phyloP scores from a whole-genome alignment of 331 rosid genomes.

The Cydonia oblonga region DNA sequence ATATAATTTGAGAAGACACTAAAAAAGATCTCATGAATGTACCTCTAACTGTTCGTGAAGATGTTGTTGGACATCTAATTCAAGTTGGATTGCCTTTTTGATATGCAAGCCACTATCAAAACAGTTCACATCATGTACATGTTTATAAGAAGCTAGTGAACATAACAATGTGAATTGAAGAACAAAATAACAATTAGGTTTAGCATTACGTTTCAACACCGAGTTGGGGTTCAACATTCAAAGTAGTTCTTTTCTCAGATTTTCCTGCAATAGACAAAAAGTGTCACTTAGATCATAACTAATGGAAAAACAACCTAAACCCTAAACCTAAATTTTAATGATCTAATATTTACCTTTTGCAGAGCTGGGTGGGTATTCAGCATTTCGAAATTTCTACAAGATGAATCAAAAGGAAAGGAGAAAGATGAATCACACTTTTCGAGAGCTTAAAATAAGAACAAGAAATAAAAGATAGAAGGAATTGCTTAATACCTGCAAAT shows the following conservation, averaged over 20 bases:
- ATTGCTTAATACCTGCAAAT: conserved; percentile 6
- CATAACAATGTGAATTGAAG: not conserved
- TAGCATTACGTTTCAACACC: conserved; percentile 49
- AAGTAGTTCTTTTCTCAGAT: conserved; percentile 35
- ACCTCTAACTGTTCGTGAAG: conserved; percentile 94
- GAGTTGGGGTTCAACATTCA: conserved; percentile 30
- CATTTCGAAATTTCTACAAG: conserved; percentile 64
- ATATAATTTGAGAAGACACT: no score
- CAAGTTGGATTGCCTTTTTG: conserved; percentile 67
- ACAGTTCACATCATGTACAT: conserved; percentile 1
- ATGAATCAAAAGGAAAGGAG: not conserved
- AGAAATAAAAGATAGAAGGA: no score
- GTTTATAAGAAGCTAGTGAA: not conserved
- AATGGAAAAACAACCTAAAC: not conserved
- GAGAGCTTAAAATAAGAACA: not conserved
- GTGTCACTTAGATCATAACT: not conserved
- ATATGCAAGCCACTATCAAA: conserved; percentile 60
- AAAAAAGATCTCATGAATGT: not conserved
- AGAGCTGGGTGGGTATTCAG: conserved; percentile 61
- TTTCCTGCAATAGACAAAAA: conserved; percentile 51
- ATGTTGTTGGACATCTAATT: conserved; percentile 69
- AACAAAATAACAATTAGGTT: not conserved
- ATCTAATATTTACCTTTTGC: conserved; percentile 36
- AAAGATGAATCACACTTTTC: not conserved
- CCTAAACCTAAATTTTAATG: no score